phyloP scores from a whole-genome alignment of 1,139 yeast species.

The Lodderomyces oxycetoniae region DNA sequence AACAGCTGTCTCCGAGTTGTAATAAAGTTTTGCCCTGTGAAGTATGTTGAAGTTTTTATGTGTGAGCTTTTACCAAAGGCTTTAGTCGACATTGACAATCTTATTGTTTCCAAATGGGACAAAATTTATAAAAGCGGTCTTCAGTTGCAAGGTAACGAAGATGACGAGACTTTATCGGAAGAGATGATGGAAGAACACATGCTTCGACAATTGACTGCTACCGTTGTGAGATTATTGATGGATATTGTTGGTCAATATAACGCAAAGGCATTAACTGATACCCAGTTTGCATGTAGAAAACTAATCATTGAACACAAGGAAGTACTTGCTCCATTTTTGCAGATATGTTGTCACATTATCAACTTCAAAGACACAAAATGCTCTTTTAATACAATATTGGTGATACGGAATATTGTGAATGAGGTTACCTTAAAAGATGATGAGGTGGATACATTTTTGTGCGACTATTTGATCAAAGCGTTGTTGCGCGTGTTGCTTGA shows the following conservation, averaged over 20 bases:
- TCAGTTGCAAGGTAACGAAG: constrained; percentile 63
- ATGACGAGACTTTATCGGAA: constrained; percentile 84
- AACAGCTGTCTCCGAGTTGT: constrained; percentile 84
- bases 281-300: constrained; percentile 61
- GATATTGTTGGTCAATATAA: constrained; percentile 79
- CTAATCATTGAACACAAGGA: constrained; percentile 61
- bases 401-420: constrained; percentile 64
- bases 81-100: constrained; percentile 64
- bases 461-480: constrained; percentile 50
- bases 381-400: constrained; percentile 81
- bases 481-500: constrained; percentile 58
- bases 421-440: constrained; percentile 66
- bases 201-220: constrained; percentile 87
- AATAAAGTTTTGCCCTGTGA: constrained; percentile 80
- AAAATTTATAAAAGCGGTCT: constrained; percentile 66
- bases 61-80: constrained; percentile 72
- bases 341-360: constrained; percentile 71
- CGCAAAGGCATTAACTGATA: constrained; percentile 44
- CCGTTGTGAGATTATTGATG: constrained; percentile 82
- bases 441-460: constrained; percentile 73
- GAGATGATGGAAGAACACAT: constrained; percentile 98
- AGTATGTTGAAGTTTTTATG: constrained; percentile 66
- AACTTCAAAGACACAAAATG: constrained; percentile 86
- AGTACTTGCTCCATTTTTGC: constrained; percentile 75
- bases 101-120: constrained; percentile 72